Evolutionary conservation across 2,329 filamentous ascomycete genomes (phyloP), one percentile per base, ranked within the genome.

Genomic region (Trichophyton rubrum): DNA sequence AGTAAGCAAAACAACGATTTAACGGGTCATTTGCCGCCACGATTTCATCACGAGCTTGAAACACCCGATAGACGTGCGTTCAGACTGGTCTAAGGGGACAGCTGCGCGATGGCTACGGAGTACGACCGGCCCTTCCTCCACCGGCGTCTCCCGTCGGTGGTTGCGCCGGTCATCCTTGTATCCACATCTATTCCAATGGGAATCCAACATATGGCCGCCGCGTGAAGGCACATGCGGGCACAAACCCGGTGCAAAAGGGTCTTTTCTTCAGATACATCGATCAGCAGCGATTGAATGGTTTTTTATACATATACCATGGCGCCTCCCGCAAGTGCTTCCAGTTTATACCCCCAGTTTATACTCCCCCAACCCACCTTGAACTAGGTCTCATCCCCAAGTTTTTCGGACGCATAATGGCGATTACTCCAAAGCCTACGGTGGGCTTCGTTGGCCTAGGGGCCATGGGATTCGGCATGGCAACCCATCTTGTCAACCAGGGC

Each of bases 381-480:
- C 33, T 13, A 38, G 33, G 27, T 1, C 6, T 30, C 27, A 30
- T 30, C 27, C 7, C 27, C 27, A 30, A 30, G 27, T 30, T 5
- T 6, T 30, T 30, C 27, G 27, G 27, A 7, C 27, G 27, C 27
- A 40, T n/a, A 57, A 57, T 43, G 55, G 38, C 55, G n/a, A 55
- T 55, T n/a, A 33, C 45, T 22, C 43, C 24, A 64, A 80, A 78
- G 68, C 77, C 78, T 27, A 68, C 73, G 59, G 75, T 88, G 59
- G 81, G 83, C 64, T 89, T 89, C 73, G 85, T 87, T 64, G 87
- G 87, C 77, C 84, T 90, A 2, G 87, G 87, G 61, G 87, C 87
- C 73, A 90, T 90, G 87, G 87, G 87, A 69, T 87, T 89, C 71
- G 87, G 87, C 69, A 90, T 90, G 87, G 87, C 87, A 64, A 87